These are phyloP conservation scores for Schizophyllum amplum DNA, from an alignment of 1,284 basidiomycete species.

Conservation along the genomic window DNA sequence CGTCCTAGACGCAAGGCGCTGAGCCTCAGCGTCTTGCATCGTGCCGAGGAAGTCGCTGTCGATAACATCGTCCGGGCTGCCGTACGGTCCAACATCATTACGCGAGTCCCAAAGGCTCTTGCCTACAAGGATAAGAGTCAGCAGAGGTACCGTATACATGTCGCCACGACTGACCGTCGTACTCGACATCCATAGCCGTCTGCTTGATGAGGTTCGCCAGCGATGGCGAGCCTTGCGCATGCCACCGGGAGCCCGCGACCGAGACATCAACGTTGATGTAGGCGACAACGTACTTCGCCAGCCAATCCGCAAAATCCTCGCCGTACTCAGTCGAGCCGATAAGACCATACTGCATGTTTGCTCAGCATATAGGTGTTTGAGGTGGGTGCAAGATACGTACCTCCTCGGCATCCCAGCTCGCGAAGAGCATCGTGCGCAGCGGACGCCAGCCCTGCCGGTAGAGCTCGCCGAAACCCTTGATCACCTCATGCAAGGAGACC, in stretches of 20 bases:
- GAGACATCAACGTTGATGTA: conserved; percentile 75
- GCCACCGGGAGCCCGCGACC: conserved; percentile 42
- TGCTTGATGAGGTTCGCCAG: conserved; percentile 57
- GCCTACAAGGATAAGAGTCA: conserved; percentile 36
- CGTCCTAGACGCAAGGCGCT: conserved; percentile 19
- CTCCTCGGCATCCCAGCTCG: conserved; percentile 67
- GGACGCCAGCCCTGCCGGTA: conserved; percentile 72
- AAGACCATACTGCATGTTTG: conserved; percentile 61
- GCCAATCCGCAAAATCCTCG: conserved; percentile 75
- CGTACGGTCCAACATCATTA: conserved; percentile 7
- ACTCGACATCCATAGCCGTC: conserved; percentile 45
- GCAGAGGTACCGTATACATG: conserved; percentile 11
- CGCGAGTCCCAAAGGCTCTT: conserved; percentile 10
- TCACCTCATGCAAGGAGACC: conserved; percentile 63
- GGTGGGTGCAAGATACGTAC: conserved; percentile 13
- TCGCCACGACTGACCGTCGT: neutral
- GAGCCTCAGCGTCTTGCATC: conserved; percentile 16
- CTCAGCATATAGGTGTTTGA: conserved; percentile 63
- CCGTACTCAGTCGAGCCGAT: conserved; percentile 78
- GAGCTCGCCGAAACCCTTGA: conserved; percentile 64
- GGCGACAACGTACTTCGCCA: conserved; percentile 59
- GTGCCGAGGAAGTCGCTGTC: conserved; percentile 14
- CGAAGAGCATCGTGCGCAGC: conserved; percentile 50
- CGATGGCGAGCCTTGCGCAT: conserved; percentile 46
- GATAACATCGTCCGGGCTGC: neutral